phyloP scores from a whole-genome alignment of 2,329 filamentous ascomycete genomes.

The Tolypocladium capitatum region DNA sequence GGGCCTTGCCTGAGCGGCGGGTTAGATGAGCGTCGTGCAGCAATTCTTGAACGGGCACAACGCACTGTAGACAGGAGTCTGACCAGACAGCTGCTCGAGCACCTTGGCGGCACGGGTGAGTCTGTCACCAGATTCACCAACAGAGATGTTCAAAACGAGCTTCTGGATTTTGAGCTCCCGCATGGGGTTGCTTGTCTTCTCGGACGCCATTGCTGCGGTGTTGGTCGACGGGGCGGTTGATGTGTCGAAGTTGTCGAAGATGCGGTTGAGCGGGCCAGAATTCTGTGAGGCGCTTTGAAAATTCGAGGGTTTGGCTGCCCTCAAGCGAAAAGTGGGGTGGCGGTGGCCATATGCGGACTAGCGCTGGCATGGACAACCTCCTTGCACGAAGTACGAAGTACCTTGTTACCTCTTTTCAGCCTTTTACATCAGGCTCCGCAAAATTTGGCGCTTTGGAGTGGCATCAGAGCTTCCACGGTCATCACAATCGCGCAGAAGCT shows the following conservation, averaged over 20 bases:
- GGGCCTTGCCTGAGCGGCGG: slow-evolving; percentile 69
- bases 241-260: slow-evolving; percentile 19
- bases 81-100: slow-evolving; percentile 97
- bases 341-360: slow-evolving; percentile 9
- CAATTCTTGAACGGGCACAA: slow-evolving; percentile 10
- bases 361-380: too few species aligned
- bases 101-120: slow-evolving; percentile 99
- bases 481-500: slow-evolving; percentile 26
- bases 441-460: too few species aligned
- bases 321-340: slow-evolving; percentile 17
- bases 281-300: slow-evolving; percentile 23
- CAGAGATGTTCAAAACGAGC: slow-evolving; percentile 98
- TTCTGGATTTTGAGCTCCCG: slow-evolving; percentile 99
- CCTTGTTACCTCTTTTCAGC: slow-evolving; percentile 21
- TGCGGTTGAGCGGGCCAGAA: slow-evolving; percentile 11
- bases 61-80: slow-evolving; percentile 98
- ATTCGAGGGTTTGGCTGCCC: slow-evolving; percentile 29
- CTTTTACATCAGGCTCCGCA: slow-evolving; percentile 31
- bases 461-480: slow-evolving; percentile 29
- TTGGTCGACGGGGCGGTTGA: slow-evolving; percentile 21
- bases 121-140: slow-evolving; percentile 99
- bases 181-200: slow-evolving; percentile 97
- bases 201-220: slow-evolving; percentile 40
- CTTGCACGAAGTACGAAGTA: too few species aligned
- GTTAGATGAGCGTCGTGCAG: slow-evolving; percentile 5